Conservation (phyloP, 163 green algal genomes). For the Scenedesmus sp. region DNA sequence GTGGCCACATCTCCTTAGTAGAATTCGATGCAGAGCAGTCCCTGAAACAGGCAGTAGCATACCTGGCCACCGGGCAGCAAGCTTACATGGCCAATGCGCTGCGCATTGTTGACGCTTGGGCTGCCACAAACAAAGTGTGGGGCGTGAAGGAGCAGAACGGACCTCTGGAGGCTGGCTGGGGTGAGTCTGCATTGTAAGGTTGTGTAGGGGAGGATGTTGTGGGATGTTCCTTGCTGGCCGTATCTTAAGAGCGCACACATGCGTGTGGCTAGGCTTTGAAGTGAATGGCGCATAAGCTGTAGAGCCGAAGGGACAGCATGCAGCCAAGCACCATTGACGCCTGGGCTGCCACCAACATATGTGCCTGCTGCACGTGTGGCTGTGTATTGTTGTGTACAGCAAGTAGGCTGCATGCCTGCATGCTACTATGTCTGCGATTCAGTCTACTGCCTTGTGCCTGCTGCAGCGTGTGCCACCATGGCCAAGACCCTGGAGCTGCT, state of each 20-base stretch:
- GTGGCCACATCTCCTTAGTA: not conserved
- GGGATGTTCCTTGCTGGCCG: too few relatives aligned
- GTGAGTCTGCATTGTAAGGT: not conserved
- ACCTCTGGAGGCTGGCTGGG: not conserved
- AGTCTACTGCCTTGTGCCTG: not conserved
- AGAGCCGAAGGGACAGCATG: too few relatives aligned
- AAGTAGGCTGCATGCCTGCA: not conserved
- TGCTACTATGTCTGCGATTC: not conserved
- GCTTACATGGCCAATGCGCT: conserved; percentile 4
- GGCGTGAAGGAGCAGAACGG: conserved; percentile 8
- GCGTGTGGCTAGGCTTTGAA: too few relatives aligned
- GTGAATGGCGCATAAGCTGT: too few relatives aligned
- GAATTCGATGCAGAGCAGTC: not conserved
- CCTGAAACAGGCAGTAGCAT: conserved; percentile 28
- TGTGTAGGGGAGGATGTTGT: too few relatives aligned
- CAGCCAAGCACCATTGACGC: too few relatives aligned
- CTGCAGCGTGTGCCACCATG: conserved; percentile 18
- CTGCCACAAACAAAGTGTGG: conserved; percentile 28
- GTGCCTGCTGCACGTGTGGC: not conserved
- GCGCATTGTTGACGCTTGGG: conserved; percentile 30
- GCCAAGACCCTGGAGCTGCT: conserved; percentile 8
- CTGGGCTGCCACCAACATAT: too few relatives aligned
- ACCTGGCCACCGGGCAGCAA: not conserved
- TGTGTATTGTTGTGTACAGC: not conserved
- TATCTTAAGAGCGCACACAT: too few relatives aligned